These are phyloP conservation scores for Triangularia verruculosa DNA, from an alignment of 2,329 filamentous ascomycete genomes.

Conservation along the genomic window DNA sequence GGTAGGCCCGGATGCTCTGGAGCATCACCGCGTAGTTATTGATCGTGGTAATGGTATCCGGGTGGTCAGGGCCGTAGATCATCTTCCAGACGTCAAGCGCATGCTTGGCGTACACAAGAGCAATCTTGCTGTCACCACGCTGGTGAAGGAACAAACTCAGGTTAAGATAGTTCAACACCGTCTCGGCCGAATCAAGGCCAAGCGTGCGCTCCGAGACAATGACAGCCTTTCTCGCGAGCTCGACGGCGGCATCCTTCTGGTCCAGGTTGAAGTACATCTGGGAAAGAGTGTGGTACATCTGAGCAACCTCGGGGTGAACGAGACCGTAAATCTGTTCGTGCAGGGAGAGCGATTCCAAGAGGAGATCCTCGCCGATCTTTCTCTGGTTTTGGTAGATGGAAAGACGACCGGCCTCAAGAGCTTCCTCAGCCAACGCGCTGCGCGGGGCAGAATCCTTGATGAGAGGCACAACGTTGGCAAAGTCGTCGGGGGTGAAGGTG, in stretches of 20 bases:
- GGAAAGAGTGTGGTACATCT: slow-evolving; percentile 90
- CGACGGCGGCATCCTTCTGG: slow-evolving; percentile 92
- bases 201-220: slow-evolving; percentile 94
- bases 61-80: slow-evolving; percentile 89
- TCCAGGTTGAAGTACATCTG: slow-evolving; percentile 98
- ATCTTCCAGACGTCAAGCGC: slow-evolving; percentile 95
- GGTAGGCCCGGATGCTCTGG: slow-evolving; percentile 89
- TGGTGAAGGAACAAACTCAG: slow-evolving; percentile 92
- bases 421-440: slow-evolving; percentile 90
- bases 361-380: slow-evolving; percentile 90
- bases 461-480: slow-evolving; percentile 89
- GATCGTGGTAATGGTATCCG: slow-evolving; percentile 96
- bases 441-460: slow-evolving; percentile 92
- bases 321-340: slow-evolving; percentile 99
- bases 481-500: slow-evolving; percentile 80
- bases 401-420: slow-evolving; percentile 90
- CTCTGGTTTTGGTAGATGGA: slow-evolving; percentile 94
- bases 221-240: slow-evolving; percentile 92
- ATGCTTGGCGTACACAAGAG: slow-evolving; percentile 86
- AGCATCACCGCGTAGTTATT: slow-evolving; percentile 99
- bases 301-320: slow-evolving; percentile 90
- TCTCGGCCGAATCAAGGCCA: slow-evolving; percentile 90
- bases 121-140: slow-evolving; percentile 81
- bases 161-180: slow-evolving; percentile 93
- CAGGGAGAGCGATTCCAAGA: slow-evolving; percentile 91